phyloP scores from a whole-genome alignment of 805 yeast genomes.

The Starmerella bombi region DNA sequence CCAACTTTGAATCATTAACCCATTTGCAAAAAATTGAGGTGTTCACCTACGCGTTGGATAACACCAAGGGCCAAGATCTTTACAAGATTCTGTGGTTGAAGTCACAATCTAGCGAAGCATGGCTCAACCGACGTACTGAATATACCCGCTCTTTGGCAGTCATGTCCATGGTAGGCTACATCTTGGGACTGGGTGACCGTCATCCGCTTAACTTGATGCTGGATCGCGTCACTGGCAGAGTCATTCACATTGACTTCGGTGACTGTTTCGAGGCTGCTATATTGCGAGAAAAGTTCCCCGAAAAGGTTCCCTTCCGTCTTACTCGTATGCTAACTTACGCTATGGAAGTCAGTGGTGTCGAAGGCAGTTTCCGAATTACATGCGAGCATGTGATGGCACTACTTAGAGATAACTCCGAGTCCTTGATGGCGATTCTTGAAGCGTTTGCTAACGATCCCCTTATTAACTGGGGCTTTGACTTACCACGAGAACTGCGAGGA shows the following conservation, averaged over 20 bases:
- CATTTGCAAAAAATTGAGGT: conserved; percentile 89
- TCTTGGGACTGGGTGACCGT: conserved; percentile 91
- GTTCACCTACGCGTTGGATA: conserved; percentile 87
- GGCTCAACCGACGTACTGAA: conserved; percentile 94
- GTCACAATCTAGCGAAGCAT: conserved; percentile 88
- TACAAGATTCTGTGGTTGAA: conserved; percentile 94
- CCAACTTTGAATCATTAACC: conserved; percentile 82
- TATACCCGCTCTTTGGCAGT: conserved; percentile 93
- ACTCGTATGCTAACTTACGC: conserved; percentile 96
- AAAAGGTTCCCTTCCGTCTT: conserved; percentile 91
- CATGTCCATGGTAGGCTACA: conserved; percentile 98
- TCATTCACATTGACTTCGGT: conserved; percentile 94
- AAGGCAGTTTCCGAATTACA: conserved; percentile 91
- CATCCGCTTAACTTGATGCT: conserved; percentile 96
- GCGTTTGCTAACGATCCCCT: conserved; percentile 98
- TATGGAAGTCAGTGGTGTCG: conserved; percentile 97
- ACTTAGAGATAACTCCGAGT: conserved; percentile 83
- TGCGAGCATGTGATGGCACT: conserved; percentile 97
- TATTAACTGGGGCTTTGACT: conserved; percentile 96
- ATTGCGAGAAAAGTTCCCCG: conserved; percentile 91
- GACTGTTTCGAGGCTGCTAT: conserved; percentile 99
- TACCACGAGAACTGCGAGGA: conserved; percentile 38
- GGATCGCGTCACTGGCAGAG: conserved; percentile 88
- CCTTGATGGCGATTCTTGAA: conserved; percentile 92
- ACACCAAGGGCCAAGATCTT: conserved; percentile 90